These are phyloP conservation scores for Symbiodinium natans DNA, from an alignment of 73 alveolate species.

Conservation along the genomic window DNA sequence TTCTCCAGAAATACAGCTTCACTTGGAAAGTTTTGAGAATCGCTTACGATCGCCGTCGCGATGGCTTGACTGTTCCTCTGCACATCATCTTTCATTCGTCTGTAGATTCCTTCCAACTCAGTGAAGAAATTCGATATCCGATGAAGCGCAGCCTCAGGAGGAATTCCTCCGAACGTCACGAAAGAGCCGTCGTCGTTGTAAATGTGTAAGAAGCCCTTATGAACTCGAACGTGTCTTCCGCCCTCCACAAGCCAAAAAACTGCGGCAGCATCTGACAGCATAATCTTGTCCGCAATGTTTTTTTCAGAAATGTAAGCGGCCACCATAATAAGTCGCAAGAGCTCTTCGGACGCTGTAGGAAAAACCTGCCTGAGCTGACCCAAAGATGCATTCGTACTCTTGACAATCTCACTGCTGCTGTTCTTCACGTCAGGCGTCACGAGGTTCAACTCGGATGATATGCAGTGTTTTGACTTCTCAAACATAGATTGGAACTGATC, in stretches of 20 bases:
- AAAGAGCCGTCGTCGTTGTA: slow-evolving; percentile 22
- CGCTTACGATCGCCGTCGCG: neutral
- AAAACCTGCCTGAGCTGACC: no score
- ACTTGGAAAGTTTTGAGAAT: neutral
- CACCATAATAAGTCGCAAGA: neutral
- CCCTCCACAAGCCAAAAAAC: neutral
- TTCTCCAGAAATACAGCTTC: neutral
- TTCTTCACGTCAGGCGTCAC: neutral
- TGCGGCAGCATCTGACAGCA: neutral
- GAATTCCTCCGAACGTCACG: neutral
- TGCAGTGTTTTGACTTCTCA: neutral
- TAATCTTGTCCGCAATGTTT: neutral
- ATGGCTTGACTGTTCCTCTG: neutral
- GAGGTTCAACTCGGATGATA: neutral
- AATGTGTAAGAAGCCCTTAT: neutral
- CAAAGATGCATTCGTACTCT: neutral
- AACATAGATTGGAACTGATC: neutral
- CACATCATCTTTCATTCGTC: neutral
- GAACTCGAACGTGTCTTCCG: neutral
- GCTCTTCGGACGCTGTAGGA: neutral
- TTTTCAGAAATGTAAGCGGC: neutral
- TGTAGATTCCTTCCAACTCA: neutral
- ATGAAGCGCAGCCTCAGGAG: neutral
- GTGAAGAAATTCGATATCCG: neutral
- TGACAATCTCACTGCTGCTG: neutral